These are phyloP conservation scores for Leishmania tarentolae DNA, from an alignment of 208 protist species.

Conservation along the genomic window DNA sequence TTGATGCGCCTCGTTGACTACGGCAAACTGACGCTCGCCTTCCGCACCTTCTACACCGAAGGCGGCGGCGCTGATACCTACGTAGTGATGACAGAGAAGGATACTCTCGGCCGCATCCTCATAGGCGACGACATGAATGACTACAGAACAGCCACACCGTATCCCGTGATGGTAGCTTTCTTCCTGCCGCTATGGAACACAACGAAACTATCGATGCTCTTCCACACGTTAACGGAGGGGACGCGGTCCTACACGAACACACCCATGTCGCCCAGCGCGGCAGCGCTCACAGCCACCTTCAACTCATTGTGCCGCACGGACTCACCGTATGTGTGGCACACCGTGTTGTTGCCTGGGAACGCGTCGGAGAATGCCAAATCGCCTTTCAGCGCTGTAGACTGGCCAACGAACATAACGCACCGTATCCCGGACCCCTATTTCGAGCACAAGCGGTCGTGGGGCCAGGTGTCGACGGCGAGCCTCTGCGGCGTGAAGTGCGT, in stretches of 20 bases:
- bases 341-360: slow-evolving; percentile 25
- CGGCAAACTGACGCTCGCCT: slow-evolving; percentile 15
- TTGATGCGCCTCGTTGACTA: slow-evolving; percentile 19
- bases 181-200: slow-evolving; percentile 39
- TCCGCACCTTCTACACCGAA: slow-evolving; percentile 8
- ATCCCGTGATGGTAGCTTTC: slow-evolving; percentile 38
- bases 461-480: slow-evolving; percentile 40
- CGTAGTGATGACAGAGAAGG: slow-evolving; percentile 40
- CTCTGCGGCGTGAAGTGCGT: slow-evolving; percentile 70
- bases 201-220: slow-evolving; percentile 27
- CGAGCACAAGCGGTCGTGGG: slow-evolving; percentile 41
- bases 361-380: neutral
- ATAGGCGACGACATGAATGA: slow-evolving; percentile 37
- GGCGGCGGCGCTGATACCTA: neutral
- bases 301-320: slow-evolving; percentile 27
- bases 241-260: slow-evolving; percentile 33
- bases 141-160: slow-evolving; percentile 53
- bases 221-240: slow-evolving; percentile 47
- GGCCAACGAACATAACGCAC: slow-evolving; percentile 6
- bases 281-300: slow-evolving; percentile 26
- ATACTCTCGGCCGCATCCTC: slow-evolving; percentile 42
- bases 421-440: slow-evolving; percentile 38
- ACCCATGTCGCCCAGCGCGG: slow-evolving; percentile 18
- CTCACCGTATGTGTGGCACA: slow-evolving; percentile 58
- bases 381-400: neutral